phyloP scores from a whole-genome alignment of 495 filamentous ascomycete genomes.

The Talaromyces proteolyticus region DNA sequence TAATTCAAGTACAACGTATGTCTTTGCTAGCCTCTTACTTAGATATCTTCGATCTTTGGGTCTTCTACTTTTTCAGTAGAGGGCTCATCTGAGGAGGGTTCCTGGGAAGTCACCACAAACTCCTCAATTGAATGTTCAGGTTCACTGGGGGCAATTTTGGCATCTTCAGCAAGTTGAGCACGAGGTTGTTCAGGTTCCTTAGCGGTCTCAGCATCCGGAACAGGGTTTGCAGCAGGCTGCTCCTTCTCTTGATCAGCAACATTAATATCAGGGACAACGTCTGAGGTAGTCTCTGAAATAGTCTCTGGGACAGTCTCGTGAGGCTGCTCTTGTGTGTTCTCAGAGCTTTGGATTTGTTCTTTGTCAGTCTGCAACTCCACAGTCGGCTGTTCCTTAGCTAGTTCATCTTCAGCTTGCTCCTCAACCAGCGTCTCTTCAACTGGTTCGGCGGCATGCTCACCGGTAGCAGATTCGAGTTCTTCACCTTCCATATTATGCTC shows the following conservation, averaged over 20 bases:
- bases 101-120: neutral
- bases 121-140: neutral
- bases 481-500: neutral
- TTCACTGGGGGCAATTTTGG: neutral
- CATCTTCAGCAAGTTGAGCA: neutral
- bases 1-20: neutral
- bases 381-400: neutral
- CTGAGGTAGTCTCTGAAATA: neutral
- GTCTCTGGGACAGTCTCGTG: neutral
- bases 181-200: neutral
- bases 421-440: neutral
- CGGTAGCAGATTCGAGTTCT: neutral
- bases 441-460: neutral
- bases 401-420: neutral
- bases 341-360: neutral
- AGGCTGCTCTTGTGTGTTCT: neutral
- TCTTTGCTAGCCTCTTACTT: neutral
- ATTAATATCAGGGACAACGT: neutral
- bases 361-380: neutral
- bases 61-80: slow-evolving; percentile 1
- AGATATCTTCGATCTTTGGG: neutral
- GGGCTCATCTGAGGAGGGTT: neutral
- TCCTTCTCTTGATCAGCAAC: neutral
- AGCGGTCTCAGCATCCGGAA: neutral
- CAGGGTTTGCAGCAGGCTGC: neutral